phyloP scores from a whole-genome alignment of 805 yeast species.

The Wickerhamomyces mucosus region DNA sequence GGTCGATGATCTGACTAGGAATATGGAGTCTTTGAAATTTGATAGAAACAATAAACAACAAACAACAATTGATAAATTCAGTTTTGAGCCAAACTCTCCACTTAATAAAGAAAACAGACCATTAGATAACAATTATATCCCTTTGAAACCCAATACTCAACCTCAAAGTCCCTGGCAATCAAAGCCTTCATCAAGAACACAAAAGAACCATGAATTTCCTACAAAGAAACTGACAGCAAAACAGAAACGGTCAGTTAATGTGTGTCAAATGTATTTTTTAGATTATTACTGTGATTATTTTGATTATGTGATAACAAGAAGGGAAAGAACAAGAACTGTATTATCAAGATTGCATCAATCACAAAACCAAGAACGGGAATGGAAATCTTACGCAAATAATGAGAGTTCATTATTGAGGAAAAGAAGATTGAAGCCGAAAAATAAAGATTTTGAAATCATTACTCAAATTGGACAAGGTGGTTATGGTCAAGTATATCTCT shows the following conservation, averaged over 20 bases:
- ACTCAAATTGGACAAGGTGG: constrained; percentile 99
- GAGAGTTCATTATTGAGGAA: constrained; percentile 82
- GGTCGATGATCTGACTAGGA: constrained; percentile 19
- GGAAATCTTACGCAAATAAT: constrained; percentile 74
- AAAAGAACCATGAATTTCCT: constrained; percentile 1
- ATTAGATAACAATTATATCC: constrained; percentile 9
- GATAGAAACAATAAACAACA: constrained; percentile 3
- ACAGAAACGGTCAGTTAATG: constrained; percentile 79
- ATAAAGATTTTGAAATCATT: constrained; percentile 90
- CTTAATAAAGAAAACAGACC: constrained; percentile 35
- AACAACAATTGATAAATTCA: constrained; percentile 15
- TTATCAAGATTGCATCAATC: constrained; percentile 39
- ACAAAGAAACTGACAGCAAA: constrained; percentile 26
- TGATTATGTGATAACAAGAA: constrained; percentile 81
- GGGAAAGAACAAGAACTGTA: constrained; percentile 71
- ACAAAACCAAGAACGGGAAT: constrained; percentile 33
- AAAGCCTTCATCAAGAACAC: constrained; percentile 3
- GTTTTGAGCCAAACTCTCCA: constrained; percentile 26
- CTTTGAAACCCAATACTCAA: constrained; percentile 3
- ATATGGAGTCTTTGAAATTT: constrained; percentile 20
- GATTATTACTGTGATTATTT: constrained; percentile 95
- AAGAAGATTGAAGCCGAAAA: constrained; percentile 84
- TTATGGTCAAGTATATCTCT: constrained; percentile 96
- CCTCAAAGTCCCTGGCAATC: constrained; percentile 8
- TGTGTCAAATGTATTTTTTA: constrained; percentile 86